Base-by-base conservation (phyloP, 106 monocot genomes). In the Dioscorea zingiberensis region DNA sequence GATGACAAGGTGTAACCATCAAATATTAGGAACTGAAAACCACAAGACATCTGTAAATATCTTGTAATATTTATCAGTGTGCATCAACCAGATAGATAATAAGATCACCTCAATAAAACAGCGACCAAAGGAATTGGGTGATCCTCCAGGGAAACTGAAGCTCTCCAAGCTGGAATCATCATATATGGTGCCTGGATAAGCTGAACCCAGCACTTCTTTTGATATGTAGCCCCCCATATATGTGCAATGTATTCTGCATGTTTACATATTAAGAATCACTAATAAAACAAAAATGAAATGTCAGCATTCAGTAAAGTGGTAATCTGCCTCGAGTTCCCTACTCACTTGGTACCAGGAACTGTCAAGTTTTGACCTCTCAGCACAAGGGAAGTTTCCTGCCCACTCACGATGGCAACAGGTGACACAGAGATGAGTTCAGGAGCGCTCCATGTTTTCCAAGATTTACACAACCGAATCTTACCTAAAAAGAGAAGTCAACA, bases 301-400 rank as follows among this genome's bases (percentile, higher is more conserved):
- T 8, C 4, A 6, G 3, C 38, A 6, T 38, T 38, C 10, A 38
- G 38, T 38, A 6, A 6, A 38, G 38, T 38, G 10, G 38, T 10
- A 38, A 38, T 51, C 13, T 18, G 14, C 14, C 24, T 32, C n/a
- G n/a, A n/a, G n/a, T n/a, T n/a, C n/a, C n/a, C 13, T 27, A 69
- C 92, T 83, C 65, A 93, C 98, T 93, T 93, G 53, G 89, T 93
- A 21, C 98, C 93, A 24, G 88, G 92, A 62, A 86, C 68, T 5
- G 83, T 81, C 64, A 98, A 70, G 78, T 98, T 98, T 47, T 81
- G 77, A 64, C 97, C 97, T 73, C 66, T 86, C 15, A 98, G 79
- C 63, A 84, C 48, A 65, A 98, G 72, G 54, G 79, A 60, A 17
- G 84, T 84, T 63, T 92, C 81, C 74, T 86, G 69, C 48, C 92